Evolutionary conservation across 2,329 filamentous ascomycete species (phyloP).

Genomic region (Venturia aucupariae): DNA sequence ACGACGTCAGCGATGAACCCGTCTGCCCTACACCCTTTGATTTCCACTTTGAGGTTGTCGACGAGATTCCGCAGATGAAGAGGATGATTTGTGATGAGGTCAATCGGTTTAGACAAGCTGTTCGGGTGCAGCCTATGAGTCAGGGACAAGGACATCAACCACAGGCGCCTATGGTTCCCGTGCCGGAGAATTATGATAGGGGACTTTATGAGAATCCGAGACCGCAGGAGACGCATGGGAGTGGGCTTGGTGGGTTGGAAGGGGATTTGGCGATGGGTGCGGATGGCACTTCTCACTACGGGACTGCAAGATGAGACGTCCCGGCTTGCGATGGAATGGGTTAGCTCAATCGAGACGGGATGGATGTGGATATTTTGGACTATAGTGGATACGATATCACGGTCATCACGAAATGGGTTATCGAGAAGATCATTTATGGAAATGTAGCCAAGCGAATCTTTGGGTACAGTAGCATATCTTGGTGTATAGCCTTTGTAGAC

Average conservation of each 20-base stretch:
- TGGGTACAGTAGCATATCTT: too few relatives aligned
- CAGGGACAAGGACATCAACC: background rate
- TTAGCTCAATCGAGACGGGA: background rate
- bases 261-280: conserved; percentile 18
- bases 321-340: background rate
- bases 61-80: conserved; percentile 91
- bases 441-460: too few relatives aligned
- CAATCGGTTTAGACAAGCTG: conserved; percentile 63
- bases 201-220: conserved; percentile 52
- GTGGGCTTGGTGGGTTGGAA: conserved; percentile 34
- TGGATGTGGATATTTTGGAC: background rate
- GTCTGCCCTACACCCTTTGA: conserved; percentile 90
- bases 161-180: conserved; percentile 39
- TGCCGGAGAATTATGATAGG: conserved; percentile 51
- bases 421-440: too few relatives aligned
- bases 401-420: background rate
- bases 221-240: conserved; percentile 45
- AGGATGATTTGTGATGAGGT: conserved; percentile 97
- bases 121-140: conserved; percentile 30
- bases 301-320: background rate
- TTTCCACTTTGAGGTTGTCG: conserved; percentile 96
- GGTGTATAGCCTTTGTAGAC: too few relatives aligned
- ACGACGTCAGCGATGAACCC: conserved; percentile 93
- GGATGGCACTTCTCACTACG: conserved; percentile 11
- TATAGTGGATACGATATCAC: background rate